Evolutionary conservation across 768 basidiomycete species (phyloP), one percentile per base, ranked within the genome.

Genomic region (Fibroporia radiculosa): DNA sequence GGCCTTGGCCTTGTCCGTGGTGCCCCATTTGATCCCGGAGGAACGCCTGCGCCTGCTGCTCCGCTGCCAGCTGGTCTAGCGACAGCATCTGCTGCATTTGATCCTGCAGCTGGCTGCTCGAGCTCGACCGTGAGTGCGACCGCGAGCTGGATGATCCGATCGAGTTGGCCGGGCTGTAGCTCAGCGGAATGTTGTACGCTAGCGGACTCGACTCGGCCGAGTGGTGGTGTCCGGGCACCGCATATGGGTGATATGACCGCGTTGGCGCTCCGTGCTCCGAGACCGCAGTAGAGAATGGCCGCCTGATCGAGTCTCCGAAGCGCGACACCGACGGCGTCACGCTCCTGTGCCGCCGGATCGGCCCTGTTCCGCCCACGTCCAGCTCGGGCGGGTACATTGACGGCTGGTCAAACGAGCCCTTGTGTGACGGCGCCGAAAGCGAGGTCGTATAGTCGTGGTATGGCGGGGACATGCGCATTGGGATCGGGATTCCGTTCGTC

Each of bases 251-350:
- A 43, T 64, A 66, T 13, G 42, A 57, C 46, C 48, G 63, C 57
- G 31, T 56, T 10, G 49, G 60, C 62, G 10, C 65, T n/a, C 63
- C 62, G 22, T 57, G 50, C 27, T 55, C 61, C 16, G 50, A 64
- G 66, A 45, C 69, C 65, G 53, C 62, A 53, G 52, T 68, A 58
- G 56, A 67, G 69, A 51, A 72, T 60, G 37, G 75, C 69, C 63
- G 68, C 51, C 49, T 78, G 75, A 47, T 71, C 59, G 26, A 68
- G 34, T 66, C 69, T 42, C 70, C 76, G 42, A 65, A 72, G 42
- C 79, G 71, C 36, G 70, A 62, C 23, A 80, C 49, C 0, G 79
- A 79, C 7, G 86, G 85, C 6, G 86, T 89, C 73, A 83, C 84
- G 60, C 83, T 85, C 44, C 85, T 72, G 56, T 86, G 78, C 36